These are phyloP conservation scores for Claviceps sp. DNA, from an alignment of 2,329 filamentous ascomycete species.

Conservation along the genomic window DNA sequence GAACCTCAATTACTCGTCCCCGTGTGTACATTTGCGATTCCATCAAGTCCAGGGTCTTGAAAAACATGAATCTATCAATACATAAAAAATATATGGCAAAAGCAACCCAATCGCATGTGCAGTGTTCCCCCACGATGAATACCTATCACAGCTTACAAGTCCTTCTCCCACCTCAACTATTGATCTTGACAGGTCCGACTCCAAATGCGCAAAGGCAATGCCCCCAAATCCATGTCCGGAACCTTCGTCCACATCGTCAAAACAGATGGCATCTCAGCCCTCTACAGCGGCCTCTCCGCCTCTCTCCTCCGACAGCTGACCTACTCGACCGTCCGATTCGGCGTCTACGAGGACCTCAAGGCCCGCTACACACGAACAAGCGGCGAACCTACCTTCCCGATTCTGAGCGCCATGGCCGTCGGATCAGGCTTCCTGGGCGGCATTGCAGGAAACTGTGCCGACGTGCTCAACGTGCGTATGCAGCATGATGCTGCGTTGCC, in stretches of 20 bases:
- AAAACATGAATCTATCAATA: no score
- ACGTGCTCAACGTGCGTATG: slow-evolving; percentile 97
- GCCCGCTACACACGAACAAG: slow-evolving; percentile 39
- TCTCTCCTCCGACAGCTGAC: slow-evolving; percentile 87
- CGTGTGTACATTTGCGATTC: no score
- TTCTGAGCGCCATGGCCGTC: slow-evolving; percentile 72
- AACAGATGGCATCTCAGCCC: slow-evolving; percentile 59
- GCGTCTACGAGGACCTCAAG: slow-evolving; percentile 91
- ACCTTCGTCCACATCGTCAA: slow-evolving; percentile 75
- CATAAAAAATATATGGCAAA: no score
- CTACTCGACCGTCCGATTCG: slow-evolving; percentile 93
- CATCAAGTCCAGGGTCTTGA: no score
- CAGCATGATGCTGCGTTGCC: slow-evolving; percentile 81
- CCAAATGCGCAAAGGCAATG: slow-evolving; percentile 67
- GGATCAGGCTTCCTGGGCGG: slow-evolving; percentile 80
- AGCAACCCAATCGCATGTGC: no score
- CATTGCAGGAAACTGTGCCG: slow-evolving; percentile 82
- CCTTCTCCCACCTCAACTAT: no score
- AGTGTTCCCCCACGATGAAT: no score
- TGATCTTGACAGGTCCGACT: slow-evolving; percentile 55
- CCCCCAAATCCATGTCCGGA: slow-evolving; percentile 67
- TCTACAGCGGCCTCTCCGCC: slow-evolving; percentile 87
- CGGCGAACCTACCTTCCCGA: slow-evolving; percentile 50
- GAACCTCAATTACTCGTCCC: background rate
- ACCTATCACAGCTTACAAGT: background rate